phyloP scores from a whole-genome alignment of 1,284 basidiomycete species.

The Schizophyllum commune region DNA sequence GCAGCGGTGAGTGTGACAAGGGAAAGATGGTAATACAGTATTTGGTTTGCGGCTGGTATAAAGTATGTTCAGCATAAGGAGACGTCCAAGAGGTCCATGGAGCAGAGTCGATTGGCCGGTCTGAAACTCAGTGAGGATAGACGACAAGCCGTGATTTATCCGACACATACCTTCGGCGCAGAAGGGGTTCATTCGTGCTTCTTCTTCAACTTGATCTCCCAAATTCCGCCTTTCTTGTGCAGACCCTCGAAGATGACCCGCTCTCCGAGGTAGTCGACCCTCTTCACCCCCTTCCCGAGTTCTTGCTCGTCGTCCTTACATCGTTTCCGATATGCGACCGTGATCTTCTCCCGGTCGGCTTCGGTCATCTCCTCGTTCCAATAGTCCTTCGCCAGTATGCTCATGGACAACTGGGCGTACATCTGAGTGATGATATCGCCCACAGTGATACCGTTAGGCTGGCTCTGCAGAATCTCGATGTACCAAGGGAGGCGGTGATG shows the following conservation, averaged over 20 bases:
- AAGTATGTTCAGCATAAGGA: background rate
- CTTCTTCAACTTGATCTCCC: background rate
- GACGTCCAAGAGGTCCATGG: too few relatives aligned
- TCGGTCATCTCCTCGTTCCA: background rate
- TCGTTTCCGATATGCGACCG: background rate
- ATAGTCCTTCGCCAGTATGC: background rate
- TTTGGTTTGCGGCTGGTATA: background rate
- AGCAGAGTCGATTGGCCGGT: too few relatives aligned
- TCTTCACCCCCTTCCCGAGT: background rate
- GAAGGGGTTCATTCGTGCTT: background rate
- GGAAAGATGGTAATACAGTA: background rate
- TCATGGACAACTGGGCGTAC: conserved; percentile 11
- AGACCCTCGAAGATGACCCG: background rate
- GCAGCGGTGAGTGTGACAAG: background rate
- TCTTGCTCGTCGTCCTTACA: background rate
- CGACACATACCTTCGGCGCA: background rate
- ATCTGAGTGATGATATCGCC: conserved; percentile 19
- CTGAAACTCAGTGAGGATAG: too few relatives aligned
- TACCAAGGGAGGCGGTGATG: conserved; percentile 21
- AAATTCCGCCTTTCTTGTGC: background rate
- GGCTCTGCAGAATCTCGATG: conserved; percentile 16
- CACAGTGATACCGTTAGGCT: conserved; percentile 19
- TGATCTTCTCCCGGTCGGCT: background rate
- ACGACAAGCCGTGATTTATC: background rate
- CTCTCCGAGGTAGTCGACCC: background rate